Conservation (phyloP, 2,329 filamentous ascomycete species). For the Pyrenochaeta sp. region DNA sequence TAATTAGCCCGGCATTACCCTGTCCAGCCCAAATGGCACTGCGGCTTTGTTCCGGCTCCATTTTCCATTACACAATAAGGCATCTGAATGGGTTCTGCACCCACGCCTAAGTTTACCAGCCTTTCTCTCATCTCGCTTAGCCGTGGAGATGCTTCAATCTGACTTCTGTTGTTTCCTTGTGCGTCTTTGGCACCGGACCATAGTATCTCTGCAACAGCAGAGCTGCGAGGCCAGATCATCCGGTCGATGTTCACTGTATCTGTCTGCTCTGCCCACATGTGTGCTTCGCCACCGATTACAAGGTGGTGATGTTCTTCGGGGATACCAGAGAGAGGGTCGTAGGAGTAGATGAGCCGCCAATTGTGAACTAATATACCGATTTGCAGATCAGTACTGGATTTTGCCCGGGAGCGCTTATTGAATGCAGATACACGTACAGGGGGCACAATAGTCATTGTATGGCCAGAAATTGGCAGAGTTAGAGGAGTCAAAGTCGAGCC, state of each 20-base stretch:
- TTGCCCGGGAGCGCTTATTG: too few relatives aligned
- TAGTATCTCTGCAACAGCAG: slow-evolving; percentile 78
- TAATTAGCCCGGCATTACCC: neutral
- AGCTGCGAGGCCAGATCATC: slow-evolving; percentile 79
- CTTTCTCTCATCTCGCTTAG: slow-evolving; percentile 80
- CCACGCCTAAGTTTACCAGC: slow-evolving; percentile 73
- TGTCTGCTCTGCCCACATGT: slow-evolving; percentile 81
- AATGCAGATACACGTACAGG: slow-evolving; percentile 46
- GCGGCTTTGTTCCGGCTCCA: slow-evolving; percentile 30
- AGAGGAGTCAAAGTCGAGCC: slow-evolving; percentile 73
- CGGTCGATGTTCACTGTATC: slow-evolving; percentile 78
- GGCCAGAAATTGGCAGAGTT: slow-evolving; percentile 67
- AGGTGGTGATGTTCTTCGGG: slow-evolving; percentile 69
- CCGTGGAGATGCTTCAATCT: slow-evolving; percentile 73
- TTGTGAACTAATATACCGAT: slow-evolving; percentile 62
- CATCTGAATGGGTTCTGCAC: slow-evolving; percentile 74
- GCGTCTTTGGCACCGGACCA: slow-evolving; percentile 78
- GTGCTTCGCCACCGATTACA: slow-evolving; percentile 82
- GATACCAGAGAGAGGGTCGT: slow-evolving; percentile 75
- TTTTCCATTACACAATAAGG: slow-evolving; percentile 73
- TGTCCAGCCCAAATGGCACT: slow-evolving; percentile 23
- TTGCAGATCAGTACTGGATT: too few relatives aligned
- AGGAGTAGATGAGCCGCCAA: slow-evolving; percentile 83
- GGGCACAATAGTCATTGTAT: slow-evolving; percentile 82
- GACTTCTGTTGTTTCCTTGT: slow-evolving; percentile 72